Percentiles rank a stretch among this genome's conserved stretches.
phyloP scores from a whole-genome alignment of 768 basidiomycete genomes.

The Amanita exitialis region DNA sequence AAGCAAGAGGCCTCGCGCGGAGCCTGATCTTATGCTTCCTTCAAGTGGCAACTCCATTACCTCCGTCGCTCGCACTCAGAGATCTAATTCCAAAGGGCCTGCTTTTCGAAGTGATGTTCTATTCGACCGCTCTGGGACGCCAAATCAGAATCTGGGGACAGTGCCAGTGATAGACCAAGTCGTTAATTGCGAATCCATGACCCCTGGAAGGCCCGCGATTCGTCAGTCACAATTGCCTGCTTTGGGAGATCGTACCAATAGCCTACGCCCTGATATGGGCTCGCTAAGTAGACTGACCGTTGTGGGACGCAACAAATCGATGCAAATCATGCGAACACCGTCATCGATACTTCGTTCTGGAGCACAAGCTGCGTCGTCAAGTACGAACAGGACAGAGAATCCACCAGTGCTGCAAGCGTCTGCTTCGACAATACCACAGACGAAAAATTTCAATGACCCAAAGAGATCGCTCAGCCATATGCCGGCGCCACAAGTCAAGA shows the following conservation, averaged over 20 bases:
- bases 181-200: background rate
- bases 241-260: background rate
- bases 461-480: background rate
- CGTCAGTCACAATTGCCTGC: background rate
- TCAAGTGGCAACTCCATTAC: background rate
- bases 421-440: background rate
- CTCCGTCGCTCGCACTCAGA: background rate
- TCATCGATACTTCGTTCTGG: background rate
- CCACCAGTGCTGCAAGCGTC: background rate
- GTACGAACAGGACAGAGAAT: background rate
- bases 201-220: background rate
- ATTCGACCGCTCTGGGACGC: background rate
- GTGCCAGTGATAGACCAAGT: background rate
- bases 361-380: background rate
- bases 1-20: constrained; percentile 10
- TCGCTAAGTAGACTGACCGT: background rate
- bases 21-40: background rate
- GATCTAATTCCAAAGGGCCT: background rate
- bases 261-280: background rate
- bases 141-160: background rate
- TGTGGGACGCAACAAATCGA: background rate
- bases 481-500: background rate
- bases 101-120: background rate
- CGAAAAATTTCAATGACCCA: background rate
- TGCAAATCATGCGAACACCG: background rate